Evolutionary conservation across 2,329 filamentous ascomycete species (phyloP).

Genomic region (Cadophora gregata): DNA sequence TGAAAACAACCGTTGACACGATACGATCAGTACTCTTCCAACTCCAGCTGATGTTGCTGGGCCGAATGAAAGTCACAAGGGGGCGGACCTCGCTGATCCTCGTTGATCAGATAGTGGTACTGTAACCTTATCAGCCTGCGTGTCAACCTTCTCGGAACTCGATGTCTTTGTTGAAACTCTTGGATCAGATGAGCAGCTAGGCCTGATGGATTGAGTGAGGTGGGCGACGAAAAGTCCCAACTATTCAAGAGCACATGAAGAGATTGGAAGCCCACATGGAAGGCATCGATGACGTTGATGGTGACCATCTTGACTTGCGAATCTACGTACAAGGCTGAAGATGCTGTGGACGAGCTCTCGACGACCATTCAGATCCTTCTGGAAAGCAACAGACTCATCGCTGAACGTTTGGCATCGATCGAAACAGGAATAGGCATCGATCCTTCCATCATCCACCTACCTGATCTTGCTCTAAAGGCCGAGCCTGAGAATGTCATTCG

Average conservation of each 20-base stretch:
- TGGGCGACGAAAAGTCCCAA: too few relatives aligned
- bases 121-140: constrained; percentile 23
- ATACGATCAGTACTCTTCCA: constrained; percentile 14
- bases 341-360: too few relatives aligned
- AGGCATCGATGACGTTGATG: too few relatives aligned
- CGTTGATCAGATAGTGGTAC: constrained; percentile 25
- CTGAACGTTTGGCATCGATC: too few relatives aligned
- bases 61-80: not conserved
- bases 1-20: constrained; percentile 6
- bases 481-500: too few relatives aligned
- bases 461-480: too few relatives aligned
- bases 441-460: too few relatives aligned
- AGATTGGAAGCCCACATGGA: too few relatives aligned
- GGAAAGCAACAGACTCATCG: constrained; percentile 9
- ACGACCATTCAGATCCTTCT: constrained; percentile 66
- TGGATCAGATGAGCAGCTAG: constrained; percentile 7
- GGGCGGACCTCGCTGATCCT: constrained; percentile 22
- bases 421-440: too few relatives aligned
- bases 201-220: constrained; percentile 73
- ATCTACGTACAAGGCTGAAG: too few relatives aligned
- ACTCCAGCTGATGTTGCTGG: constrained; percentile 18
- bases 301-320: too few relatives aligned
- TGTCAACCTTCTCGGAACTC: constrained; percentile 24
- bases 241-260: too few relatives aligned
- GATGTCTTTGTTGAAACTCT: constrained; percentile 18